Evolutionary conservation across 371 early-diverging fungal genomes (phyloP).

Genomic region (Mortierella sp.): DNA sequence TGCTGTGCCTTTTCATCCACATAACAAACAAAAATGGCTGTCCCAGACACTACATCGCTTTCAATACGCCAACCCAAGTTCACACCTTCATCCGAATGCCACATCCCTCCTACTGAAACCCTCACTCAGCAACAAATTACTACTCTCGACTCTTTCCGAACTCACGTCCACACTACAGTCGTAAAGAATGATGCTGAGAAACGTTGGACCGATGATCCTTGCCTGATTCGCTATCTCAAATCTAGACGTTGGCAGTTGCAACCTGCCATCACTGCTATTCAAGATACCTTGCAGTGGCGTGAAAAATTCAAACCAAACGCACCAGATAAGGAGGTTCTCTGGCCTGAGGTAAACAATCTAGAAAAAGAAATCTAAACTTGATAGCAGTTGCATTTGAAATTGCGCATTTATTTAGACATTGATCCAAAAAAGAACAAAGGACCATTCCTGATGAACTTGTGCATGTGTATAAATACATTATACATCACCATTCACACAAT

Average conservation of each 20-base stretch:
- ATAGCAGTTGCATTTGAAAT: not conserved
- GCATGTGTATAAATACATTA: not conserved
- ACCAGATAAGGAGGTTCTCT: slow-evolving; percentile 79
- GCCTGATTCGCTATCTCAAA: slow-evolving; percentile 79
- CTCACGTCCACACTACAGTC: slow-evolving; percentile 62
- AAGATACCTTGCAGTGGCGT: slow-evolving; percentile 83
- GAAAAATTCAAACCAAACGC: slow-evolving; percentile 77
- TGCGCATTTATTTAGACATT: not conserved
- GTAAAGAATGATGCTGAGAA: slow-evolving; percentile 66
- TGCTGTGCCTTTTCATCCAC: not conserved
- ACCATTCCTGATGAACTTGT: not conserved
- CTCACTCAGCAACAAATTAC: slow-evolving; percentile 62
- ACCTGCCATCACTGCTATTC: slow-evolving; percentile 73
- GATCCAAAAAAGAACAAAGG: not conserved
- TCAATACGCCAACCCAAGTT: slow-evolving; percentile 23
- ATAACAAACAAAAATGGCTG: slow-evolving; percentile 5
- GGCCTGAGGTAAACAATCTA: slow-evolving; percentile 80
- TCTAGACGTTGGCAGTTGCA: slow-evolving; percentile 81
- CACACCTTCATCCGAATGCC: slow-evolving; percentile 30
- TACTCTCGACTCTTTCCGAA: slow-evolving; percentile 61
- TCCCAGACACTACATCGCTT: not conserved
- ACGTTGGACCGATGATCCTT: slow-evolving; percentile 67
- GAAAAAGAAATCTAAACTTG: not conserved
- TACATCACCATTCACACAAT: not conserved
- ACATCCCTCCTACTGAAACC: slow-evolving; percentile 29